Evolutionary conservation across 2,329 filamentous ascomycete species (phyloP).

Genomic region (Karstenula rhodostoma): DNA sequence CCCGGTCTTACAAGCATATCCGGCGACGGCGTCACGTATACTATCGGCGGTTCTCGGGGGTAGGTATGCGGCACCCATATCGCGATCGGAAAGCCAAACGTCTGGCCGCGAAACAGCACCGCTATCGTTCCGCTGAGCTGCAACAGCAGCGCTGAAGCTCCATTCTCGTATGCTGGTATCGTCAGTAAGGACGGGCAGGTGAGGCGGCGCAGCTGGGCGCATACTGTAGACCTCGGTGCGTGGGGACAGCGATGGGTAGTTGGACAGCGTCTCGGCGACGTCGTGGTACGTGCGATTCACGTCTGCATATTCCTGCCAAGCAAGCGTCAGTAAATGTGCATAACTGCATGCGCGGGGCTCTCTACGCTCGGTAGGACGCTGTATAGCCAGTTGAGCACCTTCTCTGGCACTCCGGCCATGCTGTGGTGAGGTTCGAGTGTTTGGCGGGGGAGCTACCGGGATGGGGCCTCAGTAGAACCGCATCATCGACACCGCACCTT

Average conservation of each 20-base stretch:
- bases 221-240: slow-evolving; percentile 95
- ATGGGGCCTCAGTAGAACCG: slow-evolving; percentile 13
- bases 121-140: slow-evolving; percentile 88
- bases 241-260: slow-evolving; percentile 81
- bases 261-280: slow-evolving; percentile 80
- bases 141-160: slow-evolving; percentile 83
- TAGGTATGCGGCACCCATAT: slow-evolving; percentile 95
- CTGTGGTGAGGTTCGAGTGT: slow-evolving; percentile 29
- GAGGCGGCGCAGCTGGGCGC: slow-evolving; percentile 37
- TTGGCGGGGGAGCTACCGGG: slow-evolving; percentile 37
- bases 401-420: slow-evolving; percentile 79
- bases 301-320: slow-evolving; percentile 83
- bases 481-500: slow-evolving; percentile 28
- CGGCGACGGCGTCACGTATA: slow-evolving; percentile 87
- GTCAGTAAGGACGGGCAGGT: slow-evolving; percentile 21
- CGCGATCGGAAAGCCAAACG: slow-evolving; percentile 89
- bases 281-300: slow-evolving; percentile 93
- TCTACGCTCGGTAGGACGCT: slow-evolving; percentile 73
- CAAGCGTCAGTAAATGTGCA: slow-evolving; percentile 10
- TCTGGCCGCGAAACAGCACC: slow-evolving; percentile 86
- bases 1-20: slow-evolving; percentile 90
- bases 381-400: slow-evolving; percentile 94
- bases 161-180: slow-evolving; percentile 82
- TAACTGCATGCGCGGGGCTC: not conserved
- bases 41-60: slow-evolving; percentile 82